A percentile compares a stretch with the other conserved stretches of the same genome.
phyloP scores from a whole-genome alignment of 2,329 filamentous ascomycete species.

The Hypoxylon sp. region DNA sequence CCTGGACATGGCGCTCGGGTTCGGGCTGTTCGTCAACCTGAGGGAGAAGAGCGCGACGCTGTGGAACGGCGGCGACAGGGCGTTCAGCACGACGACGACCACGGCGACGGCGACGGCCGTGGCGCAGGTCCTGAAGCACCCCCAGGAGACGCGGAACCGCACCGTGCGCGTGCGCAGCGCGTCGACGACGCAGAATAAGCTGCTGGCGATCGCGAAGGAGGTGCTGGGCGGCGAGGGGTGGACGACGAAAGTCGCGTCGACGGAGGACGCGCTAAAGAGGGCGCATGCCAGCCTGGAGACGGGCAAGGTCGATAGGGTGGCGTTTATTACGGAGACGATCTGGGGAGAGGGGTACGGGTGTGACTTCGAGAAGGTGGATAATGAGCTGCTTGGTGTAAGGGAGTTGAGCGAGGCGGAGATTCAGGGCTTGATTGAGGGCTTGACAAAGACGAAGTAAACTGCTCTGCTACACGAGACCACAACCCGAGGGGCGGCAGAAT shows the following conservation, averaged over 20 bases:
- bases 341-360: constrained; percentile 51
- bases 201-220: constrained; percentile 54
- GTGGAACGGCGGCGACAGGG: constrained; percentile 61
- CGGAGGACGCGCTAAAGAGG: constrained; percentile 47
- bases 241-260: constrained; percentile 42
- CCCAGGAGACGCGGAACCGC: constrained; percentile 63
- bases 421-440: constrained; percentile 43
- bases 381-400: constrained; percentile 54
- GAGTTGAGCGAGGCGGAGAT: constrained; percentile 51
- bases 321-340: constrained; percentile 49
- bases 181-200: constrained; percentile 61
- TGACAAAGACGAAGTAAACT: constrained; percentile 19
- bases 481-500: too few species aligned
- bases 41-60: constrained; percentile 53
- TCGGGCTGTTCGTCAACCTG: constrained; percentile 38
- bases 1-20: constrained; percentile 43
- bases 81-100: constrained; percentile 61
- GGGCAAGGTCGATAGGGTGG: constrained; percentile 45
- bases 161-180: constrained; percentile 65
- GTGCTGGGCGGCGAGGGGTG: constrained; percentile 42
- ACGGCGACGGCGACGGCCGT: constrained; percentile 61
- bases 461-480: too few species aligned
- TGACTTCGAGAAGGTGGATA: constrained; percentile 51
- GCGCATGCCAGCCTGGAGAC: constrained; percentile 50
- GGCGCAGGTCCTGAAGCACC: constrained; percentile 58